Evolutionary conservation across 495 filamentous ascomycete species (phyloP), one percentile per base, ranked within the genome.

Genomic region (Tetracladium setigerum): DNA sequence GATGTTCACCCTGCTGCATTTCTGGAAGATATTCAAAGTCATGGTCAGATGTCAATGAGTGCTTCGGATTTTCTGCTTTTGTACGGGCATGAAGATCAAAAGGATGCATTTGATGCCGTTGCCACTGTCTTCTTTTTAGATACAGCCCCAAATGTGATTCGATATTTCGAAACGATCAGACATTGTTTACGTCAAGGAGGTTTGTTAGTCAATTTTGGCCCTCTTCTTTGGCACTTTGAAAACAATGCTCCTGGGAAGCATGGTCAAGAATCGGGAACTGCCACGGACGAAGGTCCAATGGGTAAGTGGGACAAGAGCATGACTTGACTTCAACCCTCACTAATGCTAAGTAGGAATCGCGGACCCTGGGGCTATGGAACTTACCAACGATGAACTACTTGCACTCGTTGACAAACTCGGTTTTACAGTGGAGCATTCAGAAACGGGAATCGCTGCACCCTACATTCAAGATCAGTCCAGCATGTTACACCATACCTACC

Each of bases 101-200:
- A 64, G 22, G 76, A 72, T 2, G 57, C 57, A 0, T 96, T 87
- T 62, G 83, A 95, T 59, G 89, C 82, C 1, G 89, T 98, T 2
- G 79, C 84, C 1, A 86, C 84, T 4, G 85, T 95, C 4, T 98
- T 96, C 62, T 98, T 97, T 69, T 84, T 98, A 27, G 94, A 98
- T 62, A 98, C 92, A 4, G 92, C 92, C 19, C 89, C 90, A 14
- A 95, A 97, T 60, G 58, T 96, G 19, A 83, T 96, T 44, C 76
- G 81, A 9, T 97, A 97, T 56, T 77, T 97, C 14, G 82, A 94
- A 63, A 80, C 85, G 13, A 83, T 97, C 44, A 67, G 69, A 22
- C 75, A 86, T 57, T 91, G 89, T 55, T 68, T 98, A 31, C 83
- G 81, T 54, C 70, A 80, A 0, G 82, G 83, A 16, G 92, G 92